Base-by-base conservation (phyloP, 1,284 basidiomycete species). In the Papiliotrema laurentii region DNA sequence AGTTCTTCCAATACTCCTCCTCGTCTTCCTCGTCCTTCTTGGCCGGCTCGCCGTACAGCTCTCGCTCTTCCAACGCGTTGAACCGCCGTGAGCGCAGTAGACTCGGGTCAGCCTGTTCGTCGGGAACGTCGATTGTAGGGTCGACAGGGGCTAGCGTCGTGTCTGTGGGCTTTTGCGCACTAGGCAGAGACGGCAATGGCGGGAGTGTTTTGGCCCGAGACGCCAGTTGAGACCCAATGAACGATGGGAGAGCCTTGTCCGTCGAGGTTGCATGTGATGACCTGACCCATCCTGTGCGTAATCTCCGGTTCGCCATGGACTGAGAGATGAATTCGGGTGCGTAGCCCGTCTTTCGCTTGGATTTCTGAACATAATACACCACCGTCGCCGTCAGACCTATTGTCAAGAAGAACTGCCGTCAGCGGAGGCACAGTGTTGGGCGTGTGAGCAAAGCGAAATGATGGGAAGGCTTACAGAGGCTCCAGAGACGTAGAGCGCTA, bases 1-100 rank as follows among this genome's bases (percentile, higher is more conserved):
- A n/a, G n/a, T n/a, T n/a, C n/a, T n/a, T n/a, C n/a, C n/a, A n/a
- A n/a, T n/a, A n/a, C 14, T 30, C 50, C 18, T 44, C 50, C 24
- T 59, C 55, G 13, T 22, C 38, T 6, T 39, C 38, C 25, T 37
- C 31, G 18, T 56, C 55, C 19, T 53, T 47, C 19, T 35, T 43
- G 10, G 49, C 39, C 0, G 53, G 28, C 9, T 50, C 48, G 11
- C 64, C 64, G 42, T 51, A 61, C n/a, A 64, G 45, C 22, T 36
- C 25, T 26, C 55, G 46, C 47, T 67, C 65, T 48, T 68, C 64
- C 3, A 44, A 37, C 30, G 57, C 53, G 47, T 68, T 65, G 59
- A 69, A 69, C 22, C n/a, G 30, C 45, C 46, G 55, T 25, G 42
- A 39, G n/a, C 24, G 28, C 26, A 39, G 38, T 22, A 39, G 22